phyloP scores from a whole-genome alignment of 257 asterid genomes.

The Solanum acaule region DNA sequence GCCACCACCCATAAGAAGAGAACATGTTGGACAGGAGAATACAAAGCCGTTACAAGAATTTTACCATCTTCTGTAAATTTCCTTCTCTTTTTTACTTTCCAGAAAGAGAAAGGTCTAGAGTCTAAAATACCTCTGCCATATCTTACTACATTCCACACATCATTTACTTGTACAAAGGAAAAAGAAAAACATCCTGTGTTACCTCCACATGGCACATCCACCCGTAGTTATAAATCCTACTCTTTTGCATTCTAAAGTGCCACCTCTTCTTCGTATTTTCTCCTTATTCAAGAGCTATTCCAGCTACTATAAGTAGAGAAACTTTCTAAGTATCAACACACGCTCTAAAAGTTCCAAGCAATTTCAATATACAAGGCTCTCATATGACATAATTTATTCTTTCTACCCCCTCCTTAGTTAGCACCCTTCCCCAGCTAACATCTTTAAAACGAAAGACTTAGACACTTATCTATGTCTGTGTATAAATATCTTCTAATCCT shows the following conservation, averaged over 20 bases:
- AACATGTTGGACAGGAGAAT: background rate
- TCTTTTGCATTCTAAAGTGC: background rate
- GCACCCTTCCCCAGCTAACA: background rate
- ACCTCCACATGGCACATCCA: background rate
- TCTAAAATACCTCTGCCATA: background rate
- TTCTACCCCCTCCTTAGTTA: background rate
- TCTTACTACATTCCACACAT: background rate
- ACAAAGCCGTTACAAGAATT: background rate
- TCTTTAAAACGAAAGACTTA: background rate
- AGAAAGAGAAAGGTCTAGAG: background rate
- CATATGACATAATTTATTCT: background rate
- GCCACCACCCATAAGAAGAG: background rate
- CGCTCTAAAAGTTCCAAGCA: background rate
- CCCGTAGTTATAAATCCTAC: background rate
- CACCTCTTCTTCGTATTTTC: background rate
- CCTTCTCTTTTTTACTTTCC: background rate
- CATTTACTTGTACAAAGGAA: background rate
- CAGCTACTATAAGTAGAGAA: background rate
- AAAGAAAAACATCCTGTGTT: background rate
- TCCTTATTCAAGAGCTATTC: background rate
- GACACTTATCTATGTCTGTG: background rate
- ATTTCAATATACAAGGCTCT: background rate
- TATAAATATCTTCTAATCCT: background rate
- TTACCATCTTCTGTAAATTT: background rate
- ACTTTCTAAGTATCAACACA: background rate